phyloP scores from a whole-genome alignment of 2,329 filamentous ascomycete species.

The Escovopsis sp. region DNA sequence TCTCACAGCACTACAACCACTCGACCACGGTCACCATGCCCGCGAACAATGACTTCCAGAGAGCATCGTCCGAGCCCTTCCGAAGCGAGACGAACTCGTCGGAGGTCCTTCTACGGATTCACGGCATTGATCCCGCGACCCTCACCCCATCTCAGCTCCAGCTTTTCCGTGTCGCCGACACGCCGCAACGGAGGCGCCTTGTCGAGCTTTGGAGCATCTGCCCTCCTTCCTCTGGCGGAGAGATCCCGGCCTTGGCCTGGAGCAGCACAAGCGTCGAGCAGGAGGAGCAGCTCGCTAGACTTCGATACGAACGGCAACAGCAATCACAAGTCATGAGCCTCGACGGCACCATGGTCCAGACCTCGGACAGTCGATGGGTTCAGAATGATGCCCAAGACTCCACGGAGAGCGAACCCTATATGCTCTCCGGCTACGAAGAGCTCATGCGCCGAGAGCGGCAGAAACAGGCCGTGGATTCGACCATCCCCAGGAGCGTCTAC shows the following conservation, averaged over 20 bases:
- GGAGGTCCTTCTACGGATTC: constrained; percentile 44
- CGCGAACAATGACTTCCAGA: constrained; percentile 21
- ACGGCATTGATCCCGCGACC: constrained; percentile 54
- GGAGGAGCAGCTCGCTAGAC: constrained; percentile 42
- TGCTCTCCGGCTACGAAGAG: constrained; percentile 65
- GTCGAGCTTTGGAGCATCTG: constrained; percentile 78
- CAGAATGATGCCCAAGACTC: constrained; percentile 7
- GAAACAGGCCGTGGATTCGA: constrained; percentile 15
- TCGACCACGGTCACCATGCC: constrained; percentile 45
- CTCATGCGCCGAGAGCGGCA: constrained; percentile 51
- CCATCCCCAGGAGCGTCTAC: constrained; percentile 23
- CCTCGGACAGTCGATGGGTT: constrained; percentile 38
- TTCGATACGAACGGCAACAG: constrained; percentile 41
- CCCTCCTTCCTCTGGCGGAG: constrained; percentile 45
- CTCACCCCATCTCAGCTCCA: constrained; percentile 63
- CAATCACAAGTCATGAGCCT: constrained; percentile 33
- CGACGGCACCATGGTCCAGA: constrained; percentile 39
- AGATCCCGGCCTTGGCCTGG: constrained; percentile 39
- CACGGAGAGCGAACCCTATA: constrained; percentile 61
- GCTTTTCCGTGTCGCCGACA: constrained; percentile 63
- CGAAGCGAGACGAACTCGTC: constrained; percentile 34
- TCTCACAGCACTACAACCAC: constrained; percentile 74
- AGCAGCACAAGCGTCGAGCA: constrained; percentile 39
- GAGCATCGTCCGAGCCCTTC: constrained; percentile 36
- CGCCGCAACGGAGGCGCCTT: constrained; percentile 57